Percentiles rank a stretch among this genome's conserved stretches.
Conservation (phyloP, 2,329 filamentous ascomycete species). For the Westerdykella aurantiaca region DNA sequence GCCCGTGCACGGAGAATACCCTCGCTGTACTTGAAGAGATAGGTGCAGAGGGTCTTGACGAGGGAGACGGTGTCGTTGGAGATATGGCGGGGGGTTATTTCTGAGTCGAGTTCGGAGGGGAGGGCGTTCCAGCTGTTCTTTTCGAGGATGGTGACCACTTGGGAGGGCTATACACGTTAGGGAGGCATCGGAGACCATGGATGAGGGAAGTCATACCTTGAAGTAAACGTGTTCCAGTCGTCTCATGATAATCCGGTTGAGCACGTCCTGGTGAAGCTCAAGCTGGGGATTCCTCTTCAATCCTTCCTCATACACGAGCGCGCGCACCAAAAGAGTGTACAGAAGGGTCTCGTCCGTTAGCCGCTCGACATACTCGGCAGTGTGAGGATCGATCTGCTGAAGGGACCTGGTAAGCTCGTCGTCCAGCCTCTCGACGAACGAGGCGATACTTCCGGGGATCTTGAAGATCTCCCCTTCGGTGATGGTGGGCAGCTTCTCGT, state of each 20-base stretch:
- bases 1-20: conserved; percentile 93
- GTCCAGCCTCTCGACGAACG: conserved; percentile 88
- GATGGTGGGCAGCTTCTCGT: conserved; percentile 81
- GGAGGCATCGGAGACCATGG: background rate
- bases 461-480: conserved; percentile 74
- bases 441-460: conserved; percentile 89
- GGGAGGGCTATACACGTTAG: conserved; percentile 59
- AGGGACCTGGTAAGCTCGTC: conserved; percentile 97
- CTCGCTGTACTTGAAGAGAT: conserved; percentile 90
- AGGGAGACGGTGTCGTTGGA: conserved; percentile 66
- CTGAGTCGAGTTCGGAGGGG: conserved; percentile 63
- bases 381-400: conserved; percentile 96
- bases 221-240: conserved; percentile 97
- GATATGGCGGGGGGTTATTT: conserved; percentile 68
- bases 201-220: conserved; percentile 56
- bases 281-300: conserved; percentile 65
- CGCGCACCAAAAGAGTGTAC: conserved; percentile 88
- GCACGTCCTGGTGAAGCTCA: conserved; percentile 72
- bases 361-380: conserved; percentile 95
- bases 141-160: conserved; percentile 89
- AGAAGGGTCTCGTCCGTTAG: conserved; percentile 83
- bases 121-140: conserved; percentile 87
- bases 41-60: conserved; percentile 84
- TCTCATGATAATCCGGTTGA: conserved; percentile 91
- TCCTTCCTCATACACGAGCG: conserved; percentile 80